Evolutionary conservation across 352 stramenopile genomes (phyloP).

Genomic region (Lagenidium sp.): DNA sequence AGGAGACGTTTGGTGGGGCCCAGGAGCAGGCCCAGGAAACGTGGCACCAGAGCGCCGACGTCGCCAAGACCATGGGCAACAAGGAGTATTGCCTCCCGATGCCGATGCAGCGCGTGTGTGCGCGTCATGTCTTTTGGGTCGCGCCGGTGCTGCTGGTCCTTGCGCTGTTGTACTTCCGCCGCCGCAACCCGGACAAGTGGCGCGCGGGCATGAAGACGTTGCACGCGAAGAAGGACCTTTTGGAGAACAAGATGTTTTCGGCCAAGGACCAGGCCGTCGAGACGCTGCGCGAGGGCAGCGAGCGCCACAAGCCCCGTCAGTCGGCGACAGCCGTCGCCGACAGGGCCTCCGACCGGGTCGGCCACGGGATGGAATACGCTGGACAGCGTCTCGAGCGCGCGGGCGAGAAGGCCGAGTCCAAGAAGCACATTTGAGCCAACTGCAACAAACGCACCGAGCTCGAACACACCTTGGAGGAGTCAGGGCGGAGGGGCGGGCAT

Average conservation of each 20-base stretch:
- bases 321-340: not conserved
- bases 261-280: constrained; percentile 28
- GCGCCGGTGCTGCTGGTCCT: constrained; percentile 32
- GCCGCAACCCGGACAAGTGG: constrained; percentile 63
- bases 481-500: too few species aligned
- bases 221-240: constrained; percentile 24
- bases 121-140: constrained; percentile 30
- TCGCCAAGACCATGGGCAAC: constrained; percentile 26
- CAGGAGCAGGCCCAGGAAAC: constrained; percentile 34
- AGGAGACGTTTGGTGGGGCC: constrained; percentile 27
- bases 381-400: too few species aligned
- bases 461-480: too few species aligned
- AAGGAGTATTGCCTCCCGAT: constrained; percentile 48
- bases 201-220: constrained; percentile 43
- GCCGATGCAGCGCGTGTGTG: constrained; percentile 29
- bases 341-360: not conserved
- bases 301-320: too few species aligned
- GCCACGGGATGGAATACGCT: constrained; percentile 1
- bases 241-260: constrained; percentile 34
- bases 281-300: constrained; percentile 3
- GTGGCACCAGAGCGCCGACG: constrained; percentile 47
- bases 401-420: constrained; percentile 1
- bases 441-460: not conserved
- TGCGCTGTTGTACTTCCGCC: constrained; percentile 29
- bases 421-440: constrained; percentile 8